Base-by-base conservation (phyloP, 2,329 filamentous ascomycete species). In the Exophiala sp. region DNA sequence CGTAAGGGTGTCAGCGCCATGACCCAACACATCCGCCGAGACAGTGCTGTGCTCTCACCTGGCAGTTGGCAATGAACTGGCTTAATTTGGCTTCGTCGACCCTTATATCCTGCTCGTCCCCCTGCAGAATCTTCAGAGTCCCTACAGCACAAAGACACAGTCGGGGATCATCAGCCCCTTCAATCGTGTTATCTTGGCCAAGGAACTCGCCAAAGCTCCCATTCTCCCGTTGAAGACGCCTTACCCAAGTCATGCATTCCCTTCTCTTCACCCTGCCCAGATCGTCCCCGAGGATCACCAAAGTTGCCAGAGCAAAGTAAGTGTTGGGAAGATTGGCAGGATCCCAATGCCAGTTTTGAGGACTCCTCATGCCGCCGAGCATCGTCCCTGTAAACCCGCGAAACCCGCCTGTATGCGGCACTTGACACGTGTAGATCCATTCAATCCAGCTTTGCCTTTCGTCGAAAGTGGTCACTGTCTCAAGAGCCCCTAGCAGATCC, bases 201-300 rank as follows among this genome's bases (percentile, higher is more conserved):
- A 91, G 64, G 1, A 87, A 79, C 68, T 98, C 90, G 0, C 90
- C 93, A 66, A 98, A 97, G 61, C 89, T 94, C 1, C 93, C 93
- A 65, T 97, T 87, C 0, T 72, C 68, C 21, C 89, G 79, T 72
- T 98, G 93, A 66, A 97, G 69, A 44, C 67, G 76, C 48, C 72
- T 76, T 57, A 98, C 69, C 89, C 91, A 96, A 34, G 68, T 63
- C 58, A 97, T 66, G 53, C 86, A 85, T 52, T 79, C 78, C 34
- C 62, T 71, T 49, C 87, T 77, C 54, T 83, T 76, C 6, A 98
- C 83, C 1, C 81, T 77, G 2, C 72, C 69, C 59, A 88, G 62
- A 62, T 81, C 77, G 63, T 84, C 80, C 2, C 76, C 74, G n/a
- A 86, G 67, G 4, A 82, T 73, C 1, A 85, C 77, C 21, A 98